These are phyloP conservation scores for Drechslera avenae DNA, from an alignment of 2,329 filamentous ascomycete species.

Conservation along the genomic window DNA sequence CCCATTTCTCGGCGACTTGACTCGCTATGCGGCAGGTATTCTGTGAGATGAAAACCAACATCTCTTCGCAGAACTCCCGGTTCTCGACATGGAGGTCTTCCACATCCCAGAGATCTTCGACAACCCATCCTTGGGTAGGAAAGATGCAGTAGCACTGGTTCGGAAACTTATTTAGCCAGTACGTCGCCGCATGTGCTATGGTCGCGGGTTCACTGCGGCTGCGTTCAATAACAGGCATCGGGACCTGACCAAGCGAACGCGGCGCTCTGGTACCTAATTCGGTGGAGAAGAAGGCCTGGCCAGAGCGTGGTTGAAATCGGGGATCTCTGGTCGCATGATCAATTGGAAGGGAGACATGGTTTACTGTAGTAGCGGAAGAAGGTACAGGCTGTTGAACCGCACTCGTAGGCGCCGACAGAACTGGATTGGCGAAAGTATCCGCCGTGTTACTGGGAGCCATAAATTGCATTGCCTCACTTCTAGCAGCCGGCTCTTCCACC, in stretches of 20 bases:
- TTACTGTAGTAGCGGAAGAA: constrained; percentile 10
- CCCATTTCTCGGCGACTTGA: constrained; percentile 33
- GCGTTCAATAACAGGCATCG: constrained; percentile 33
- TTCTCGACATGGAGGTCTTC: constrained; percentile 42
- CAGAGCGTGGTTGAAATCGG: constrained; percentile 10
- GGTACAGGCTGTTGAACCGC: constrained; percentile 1
- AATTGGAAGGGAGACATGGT: constrained; percentile 9
- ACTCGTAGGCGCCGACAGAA: not conserved
- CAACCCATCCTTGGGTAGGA: constrained; percentile 28
- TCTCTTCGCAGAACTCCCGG: constrained; percentile 31
- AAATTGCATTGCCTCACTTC: constrained; percentile 1
- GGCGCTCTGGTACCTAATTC: constrained; percentile 25
- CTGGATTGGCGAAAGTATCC: constrained; percentile 10
- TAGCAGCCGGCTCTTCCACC: not conserved
- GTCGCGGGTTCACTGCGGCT: constrained; percentile 21
- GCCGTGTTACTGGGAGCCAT: constrained; percentile 2
- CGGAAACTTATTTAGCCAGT: constrained; percentile 32
- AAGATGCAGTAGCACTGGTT: constrained; percentile 35
- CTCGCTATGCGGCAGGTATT: constrained; percentile 29
- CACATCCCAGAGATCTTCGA: constrained; percentile 44
- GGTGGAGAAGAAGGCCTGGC: constrained; percentile 40
- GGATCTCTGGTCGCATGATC: constrained; percentile 6
- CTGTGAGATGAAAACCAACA: constrained; percentile 34
- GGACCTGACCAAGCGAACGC: constrained; percentile 21
- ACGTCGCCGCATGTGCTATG: constrained; percentile 27